Evolutionary conservation across 768 basidiomycete genomes (phyloP).

Genomic region (Psilocybe sp.): DNA sequence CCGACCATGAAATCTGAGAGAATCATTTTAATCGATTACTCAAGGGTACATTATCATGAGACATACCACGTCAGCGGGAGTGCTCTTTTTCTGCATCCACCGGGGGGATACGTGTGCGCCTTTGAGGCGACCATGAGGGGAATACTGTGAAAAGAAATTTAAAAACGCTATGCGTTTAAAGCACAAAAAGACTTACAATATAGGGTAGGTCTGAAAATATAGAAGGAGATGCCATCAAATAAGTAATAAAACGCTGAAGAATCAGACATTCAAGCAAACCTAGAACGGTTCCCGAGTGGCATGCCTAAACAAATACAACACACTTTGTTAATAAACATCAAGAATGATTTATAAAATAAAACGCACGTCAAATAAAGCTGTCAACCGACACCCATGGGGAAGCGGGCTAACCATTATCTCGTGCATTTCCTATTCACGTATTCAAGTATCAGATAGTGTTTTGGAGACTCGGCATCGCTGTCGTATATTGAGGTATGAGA

Average conservation of each 20-base stretch:
- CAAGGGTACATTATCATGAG: not conserved
- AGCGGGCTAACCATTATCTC: constrained; percentile 44
- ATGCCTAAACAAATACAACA: constrained; percentile 32
- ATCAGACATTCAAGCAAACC: constrained; percentile 27
- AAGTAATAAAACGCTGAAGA: not conserved
- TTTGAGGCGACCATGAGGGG: constrained; percentile 54
- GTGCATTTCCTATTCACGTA: constrained; percentile 42
- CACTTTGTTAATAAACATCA: not conserved
- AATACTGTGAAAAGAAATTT: constrained; percentile 38
- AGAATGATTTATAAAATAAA: not conserved
- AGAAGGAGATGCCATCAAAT: not conserved
- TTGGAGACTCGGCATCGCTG: not conserved
- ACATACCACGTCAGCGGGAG: constrained; percentile 68
- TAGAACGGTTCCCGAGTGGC: constrained; percentile 53
- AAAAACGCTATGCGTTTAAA: not conserved
- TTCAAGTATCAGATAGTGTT: not conserved
- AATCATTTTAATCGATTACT: not conserved
- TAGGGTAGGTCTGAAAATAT: constrained; percentile 41
- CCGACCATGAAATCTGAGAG: constrained; percentile 65
- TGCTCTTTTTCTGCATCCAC: constrained; percentile 40
- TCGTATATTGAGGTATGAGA: not conserved
- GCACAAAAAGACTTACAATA: constrained; percentile 30
- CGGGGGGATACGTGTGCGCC: constrained; percentile 36
- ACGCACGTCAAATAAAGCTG: constrained; percentile 51
- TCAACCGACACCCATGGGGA: constrained; percentile 48